A percentile compares a stretch with the other conserved stretches of the same genome.
These are phyloP conservation scores for Curvularia spicifera DNA, from an alignment of 2,329 filamentous ascomycete genomes.

Conservation along the genomic window DNA sequence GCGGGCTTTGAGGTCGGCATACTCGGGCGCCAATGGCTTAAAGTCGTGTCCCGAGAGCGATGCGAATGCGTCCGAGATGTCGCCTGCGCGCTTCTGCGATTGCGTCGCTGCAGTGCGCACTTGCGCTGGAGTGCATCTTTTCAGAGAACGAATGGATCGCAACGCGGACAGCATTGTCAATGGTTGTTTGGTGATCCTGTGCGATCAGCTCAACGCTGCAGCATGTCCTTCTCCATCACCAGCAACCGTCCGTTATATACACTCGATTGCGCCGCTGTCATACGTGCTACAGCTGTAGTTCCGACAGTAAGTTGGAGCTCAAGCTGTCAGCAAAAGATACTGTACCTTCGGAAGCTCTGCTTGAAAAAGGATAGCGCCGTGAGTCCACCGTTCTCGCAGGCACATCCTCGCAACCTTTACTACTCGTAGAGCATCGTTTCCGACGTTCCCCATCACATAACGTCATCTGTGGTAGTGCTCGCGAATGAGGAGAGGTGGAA, in stretches of 20 bases:
- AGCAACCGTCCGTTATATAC: slow-evolving; percentile 31
- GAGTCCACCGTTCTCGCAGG: slow-evolving; percentile 9
- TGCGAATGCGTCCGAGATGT: slow-evolving; percentile 59
- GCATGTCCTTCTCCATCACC: slow-evolving; percentile 17
- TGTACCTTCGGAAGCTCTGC: slow-evolving; percentile 29
- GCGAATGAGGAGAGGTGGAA: slow-evolving; percentile 24
- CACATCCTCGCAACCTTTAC: slow-evolving; percentile 12
- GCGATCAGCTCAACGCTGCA: slow-evolving; percentile 11
- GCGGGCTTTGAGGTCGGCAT: slow-evolving; percentile 54
- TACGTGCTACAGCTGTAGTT: slow-evolving; percentile 10
- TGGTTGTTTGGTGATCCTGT: slow-evolving; percentile 8
- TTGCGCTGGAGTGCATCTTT: slow-evolving; percentile 27
- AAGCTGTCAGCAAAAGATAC: slow-evolving; percentile 19
- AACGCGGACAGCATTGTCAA: slow-evolving; percentile 39
- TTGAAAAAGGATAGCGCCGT: slow-evolving; percentile 22
- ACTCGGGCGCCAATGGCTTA: slow-evolving; percentile 53
- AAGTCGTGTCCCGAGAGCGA: slow-evolving; percentile 57
- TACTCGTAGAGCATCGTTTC: slow-evolving; percentile 25
- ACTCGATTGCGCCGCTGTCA: slow-evolving; percentile 10
- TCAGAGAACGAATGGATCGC: slow-evolving; percentile 35
- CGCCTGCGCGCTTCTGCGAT: slow-evolving; percentile 54
- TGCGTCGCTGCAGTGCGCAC: slow-evolving; percentile 41
- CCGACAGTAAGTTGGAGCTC: slow-evolving; percentile 29
- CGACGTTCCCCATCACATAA: slow-evolving; percentile 22
- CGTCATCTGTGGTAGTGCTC: slow-evolving; percentile 22